phyloP scores from a whole-genome alignment of 495 filamentous ascomycete species.

The Aspergillus bertholletiae region DNA sequence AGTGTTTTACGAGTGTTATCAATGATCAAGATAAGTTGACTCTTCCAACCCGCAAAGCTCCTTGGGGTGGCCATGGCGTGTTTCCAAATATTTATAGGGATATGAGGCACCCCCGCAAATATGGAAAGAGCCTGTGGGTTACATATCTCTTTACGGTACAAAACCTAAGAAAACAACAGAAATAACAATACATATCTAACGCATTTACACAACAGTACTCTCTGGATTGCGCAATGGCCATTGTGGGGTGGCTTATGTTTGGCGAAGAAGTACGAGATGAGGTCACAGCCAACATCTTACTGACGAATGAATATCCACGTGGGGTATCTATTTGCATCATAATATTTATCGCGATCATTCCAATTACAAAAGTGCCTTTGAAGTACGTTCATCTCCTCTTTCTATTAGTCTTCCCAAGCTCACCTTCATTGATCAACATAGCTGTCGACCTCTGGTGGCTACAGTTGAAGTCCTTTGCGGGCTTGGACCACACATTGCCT shows the following conservation, averaged over 20 bases:
- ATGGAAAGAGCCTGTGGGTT: constrained; percentile 67
- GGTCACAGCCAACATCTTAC: constrained; percentile 83
- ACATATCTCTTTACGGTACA: constrained; percentile 87
- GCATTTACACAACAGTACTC: constrained; percentile 51
- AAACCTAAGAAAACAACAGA: not conserved
- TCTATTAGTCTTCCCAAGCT: not conserved
- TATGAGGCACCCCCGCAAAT: constrained; percentile 93
- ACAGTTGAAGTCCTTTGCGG: constrained; percentile 79
- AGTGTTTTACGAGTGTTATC: constrained; percentile 10
- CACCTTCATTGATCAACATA: constrained; percentile 24
- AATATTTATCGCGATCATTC: constrained; percentile 85
- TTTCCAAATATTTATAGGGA: constrained; percentile 98
- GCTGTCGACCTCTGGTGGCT: constrained; percentile 78
- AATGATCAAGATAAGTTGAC: not conserved
- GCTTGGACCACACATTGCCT: constrained; percentile 43
- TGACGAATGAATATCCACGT: constrained; percentile 69
- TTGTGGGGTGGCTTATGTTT: constrained; percentile 89
- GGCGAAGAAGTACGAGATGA: constrained; percentile 81
- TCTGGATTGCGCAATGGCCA: constrained; percentile 75
- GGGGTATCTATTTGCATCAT: constrained; percentile 72
- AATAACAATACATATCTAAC: constrained; percentile 10
- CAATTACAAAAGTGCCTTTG: constrained; percentile 88
- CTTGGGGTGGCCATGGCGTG: constrained; percentile 93
- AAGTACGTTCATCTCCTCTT: constrained; percentile 51
- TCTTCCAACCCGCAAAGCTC: constrained; percentile 44